Percentiles rank a stretch among this genome's conserved stretches.
Conservation (phyloP, 169 alveolate species). For the Cryptosporidium sp. region DNA sequence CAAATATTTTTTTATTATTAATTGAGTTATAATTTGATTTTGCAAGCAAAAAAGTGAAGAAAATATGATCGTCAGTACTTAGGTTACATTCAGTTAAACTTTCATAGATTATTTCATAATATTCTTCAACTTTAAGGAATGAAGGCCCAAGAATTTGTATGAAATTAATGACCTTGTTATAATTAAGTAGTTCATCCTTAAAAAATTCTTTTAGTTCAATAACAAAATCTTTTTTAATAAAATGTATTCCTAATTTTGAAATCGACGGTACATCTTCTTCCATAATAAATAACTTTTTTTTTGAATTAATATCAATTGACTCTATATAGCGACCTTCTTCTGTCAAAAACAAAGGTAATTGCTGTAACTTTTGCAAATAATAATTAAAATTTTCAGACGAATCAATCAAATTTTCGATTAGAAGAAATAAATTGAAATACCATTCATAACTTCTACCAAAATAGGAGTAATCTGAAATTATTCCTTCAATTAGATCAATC, state of each 20-base stretch:
- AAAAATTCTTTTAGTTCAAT: conserved; percentile 4
- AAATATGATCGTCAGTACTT: conserved; percentile 27
- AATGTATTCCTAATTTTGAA: conserved; percentile 36
- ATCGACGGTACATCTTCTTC: not conserved
- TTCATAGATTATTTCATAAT: conserved; percentile 24
- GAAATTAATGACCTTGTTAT: conserved; percentile 26
- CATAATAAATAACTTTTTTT: conserved; percentile 27
- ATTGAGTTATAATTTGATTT: not conserved
- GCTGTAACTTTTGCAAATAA: not conserved
- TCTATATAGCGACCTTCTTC: conserved; percentile 47
- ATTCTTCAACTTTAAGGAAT: not conserved
- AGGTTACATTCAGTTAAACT: not conserved
- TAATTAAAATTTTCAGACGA: not conserved
- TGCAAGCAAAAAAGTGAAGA: conserved; percentile 16
- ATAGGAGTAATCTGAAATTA: conserved; percentile 46
- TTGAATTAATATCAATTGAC: not conserved
- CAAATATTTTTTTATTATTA: conserved; percentile 7
- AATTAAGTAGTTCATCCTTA: not conserved
- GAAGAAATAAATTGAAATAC: conserved; percentile 24
- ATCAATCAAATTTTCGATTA: conserved; percentile 5
- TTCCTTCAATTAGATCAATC: conserved; percentile 30
- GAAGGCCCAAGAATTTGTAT: conserved; percentile 1
- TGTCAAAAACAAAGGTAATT: conserved; percentile 26
- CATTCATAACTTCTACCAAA: conserved; percentile 48
- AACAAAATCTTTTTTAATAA: conserved; percentile 19